Evolutionary conservation across 2,329 filamentous ascomycete genomes (phyloP).

Genomic region (Penicillium sp.): DNA sequence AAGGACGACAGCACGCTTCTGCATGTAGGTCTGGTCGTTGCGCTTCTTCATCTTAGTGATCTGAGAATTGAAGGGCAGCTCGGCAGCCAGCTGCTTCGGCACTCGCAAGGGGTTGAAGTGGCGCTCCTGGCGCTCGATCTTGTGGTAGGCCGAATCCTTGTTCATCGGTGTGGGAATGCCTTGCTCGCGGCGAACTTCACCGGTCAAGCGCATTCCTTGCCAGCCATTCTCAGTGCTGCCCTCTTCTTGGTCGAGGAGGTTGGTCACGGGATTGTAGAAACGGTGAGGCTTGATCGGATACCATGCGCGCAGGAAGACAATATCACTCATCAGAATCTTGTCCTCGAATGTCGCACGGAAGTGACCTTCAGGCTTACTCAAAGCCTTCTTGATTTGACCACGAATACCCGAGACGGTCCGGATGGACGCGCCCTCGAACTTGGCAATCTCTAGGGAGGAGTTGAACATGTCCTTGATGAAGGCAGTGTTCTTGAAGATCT

Average conservation of each 20-base stretch:
- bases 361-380: conserved; percentile 89
- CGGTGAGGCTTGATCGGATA: conserved; percentile 92
- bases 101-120: conserved; percentile 69
- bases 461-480: conserved; percentile 99
- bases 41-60: conserved; percentile 78
- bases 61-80: conserved; percentile 89
- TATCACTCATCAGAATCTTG: conserved; percentile 94
- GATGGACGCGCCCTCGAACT: conserved; percentile 94
- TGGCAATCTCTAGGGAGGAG: conserved; percentile 87
- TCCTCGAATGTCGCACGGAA: conserved; percentile 98
- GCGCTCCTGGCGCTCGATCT: conserved; percentile 57
- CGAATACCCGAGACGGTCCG: conserved; percentile 93
- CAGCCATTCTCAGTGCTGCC: conserved; percentile 52
- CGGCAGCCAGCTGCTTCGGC: conserved; percentile 60
- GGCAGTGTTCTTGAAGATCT: conserved; percentile 98
- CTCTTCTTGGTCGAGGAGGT: conserved; percentile 66
- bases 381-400: conserved; percentile 93
- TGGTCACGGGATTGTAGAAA: conserved; percentile 95
- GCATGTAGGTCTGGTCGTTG: conserved; percentile 80
- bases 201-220: conserved; percentile 91
- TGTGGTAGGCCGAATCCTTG: conserved; percentile 81
- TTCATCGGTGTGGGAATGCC: conserved; percentile 72
- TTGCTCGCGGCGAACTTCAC: conserved; percentile 78
- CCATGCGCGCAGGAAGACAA: conserved; percentile 95
- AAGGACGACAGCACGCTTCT: conserved; percentile 89